Evolutionary conservation across 2,329 filamentous ascomycete species (phyloP).

Genomic region (Penicillium sp.): DNA sequence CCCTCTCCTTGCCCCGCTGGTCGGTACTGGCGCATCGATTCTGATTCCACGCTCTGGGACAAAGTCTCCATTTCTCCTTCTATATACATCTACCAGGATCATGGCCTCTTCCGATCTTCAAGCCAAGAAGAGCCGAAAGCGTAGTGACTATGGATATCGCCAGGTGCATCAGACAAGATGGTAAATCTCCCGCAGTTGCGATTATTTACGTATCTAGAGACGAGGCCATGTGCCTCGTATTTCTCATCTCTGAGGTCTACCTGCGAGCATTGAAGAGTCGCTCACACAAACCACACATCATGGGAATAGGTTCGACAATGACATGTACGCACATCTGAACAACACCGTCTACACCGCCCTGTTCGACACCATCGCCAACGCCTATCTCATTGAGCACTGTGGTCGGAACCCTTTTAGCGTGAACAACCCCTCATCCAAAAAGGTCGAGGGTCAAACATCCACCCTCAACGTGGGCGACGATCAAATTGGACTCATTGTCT

Average conservation of each 20-base stretch:
- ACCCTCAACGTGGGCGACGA: slow-evolving; percentile 32
- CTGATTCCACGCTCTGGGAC: not conserved
- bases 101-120: slow-evolving; percentile 28
- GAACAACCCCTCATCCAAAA: slow-evolving; percentile 18
- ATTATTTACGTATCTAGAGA: too few species aligned
- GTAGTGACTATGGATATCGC: slow-evolving; percentile 69
- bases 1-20: too few species aligned
- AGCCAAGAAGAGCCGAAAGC: slow-evolving; percentile 55
- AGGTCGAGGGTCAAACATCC: slow-evolving; percentile 6
- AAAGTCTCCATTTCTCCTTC: not conserved
- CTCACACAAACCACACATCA: too few species aligned
- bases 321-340: slow-evolving; percentile 93
- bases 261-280: too few species aligned
- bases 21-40: too few species aligned
- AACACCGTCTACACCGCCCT: slow-evolving; percentile 81
- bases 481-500: slow-evolving; percentile 78
- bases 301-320: slow-evolving; percentile 70
- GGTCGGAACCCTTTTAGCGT: slow-evolving; percentile 63
- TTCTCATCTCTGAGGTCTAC: too few species aligned
- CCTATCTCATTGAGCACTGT: slow-evolving; percentile 76
- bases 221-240: too few species aligned
- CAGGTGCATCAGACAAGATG: slow-evolving; percentile 84
- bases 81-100: not conserved
- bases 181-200: slow-evolving; percentile 38
- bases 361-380: slow-evolving; percentile 86